Percentiles rank a stretch among this genome's conserved stretches.
Evolutionary conservation across 352 stramenopile species (phyloP).

Genomic region (Aphanomyces cochlioides): DNA sequence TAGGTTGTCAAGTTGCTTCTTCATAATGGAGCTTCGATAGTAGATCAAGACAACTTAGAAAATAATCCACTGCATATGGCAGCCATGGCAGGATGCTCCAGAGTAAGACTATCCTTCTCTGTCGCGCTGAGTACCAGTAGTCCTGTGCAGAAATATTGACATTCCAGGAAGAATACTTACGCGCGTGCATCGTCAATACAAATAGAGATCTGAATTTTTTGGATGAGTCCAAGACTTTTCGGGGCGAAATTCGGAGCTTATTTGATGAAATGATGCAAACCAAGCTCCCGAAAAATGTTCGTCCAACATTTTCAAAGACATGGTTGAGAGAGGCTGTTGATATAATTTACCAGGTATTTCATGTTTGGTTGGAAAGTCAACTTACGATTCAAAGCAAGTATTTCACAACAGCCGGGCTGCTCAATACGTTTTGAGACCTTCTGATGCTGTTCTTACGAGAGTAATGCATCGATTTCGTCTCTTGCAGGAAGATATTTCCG

Average conservation of each 20-base stretch:
- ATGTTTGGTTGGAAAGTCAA: no score
- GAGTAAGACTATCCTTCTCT: not conserved
- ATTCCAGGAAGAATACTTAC: slow-evolving; percentile 10
- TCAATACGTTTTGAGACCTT: not conserved
- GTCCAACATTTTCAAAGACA: slow-evolving; percentile 54
- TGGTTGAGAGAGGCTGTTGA: slow-evolving; percentile 57
- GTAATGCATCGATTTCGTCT: slow-evolving; percentile 6
- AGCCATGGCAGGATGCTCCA: slow-evolving; percentile 48
- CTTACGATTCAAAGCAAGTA: no score
- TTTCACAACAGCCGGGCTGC: not conserved
- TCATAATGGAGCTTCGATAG: slow-evolving; percentile 42
- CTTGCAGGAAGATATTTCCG: slow-evolving; percentile 35
- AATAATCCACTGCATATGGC: slow-evolving; percentile 67
- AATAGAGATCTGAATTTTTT: slow-evolving; percentile 12
- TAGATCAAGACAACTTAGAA: slow-evolving; percentile 52
- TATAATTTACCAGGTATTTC: no score
- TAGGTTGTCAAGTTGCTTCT: slow-evolving; percentile 39
- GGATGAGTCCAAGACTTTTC: slow-evolving; percentile 8
- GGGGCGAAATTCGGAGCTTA: not conserved
- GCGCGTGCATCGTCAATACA: slow-evolving; percentile 27
- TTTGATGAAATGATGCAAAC: slow-evolving; percentile 49
- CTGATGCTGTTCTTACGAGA: not conserved
- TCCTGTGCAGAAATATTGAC: slow-evolving; percentile 3
- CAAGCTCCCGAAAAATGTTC: slow-evolving; percentile 64
- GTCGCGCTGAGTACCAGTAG: not conserved